Percentiles rank a stretch among this genome's conserved stretches.
Evolutionary conservation across 768 basidiomycete genomes (phyloP).

Genomic region (Rhizopogon roseolus): DNA sequence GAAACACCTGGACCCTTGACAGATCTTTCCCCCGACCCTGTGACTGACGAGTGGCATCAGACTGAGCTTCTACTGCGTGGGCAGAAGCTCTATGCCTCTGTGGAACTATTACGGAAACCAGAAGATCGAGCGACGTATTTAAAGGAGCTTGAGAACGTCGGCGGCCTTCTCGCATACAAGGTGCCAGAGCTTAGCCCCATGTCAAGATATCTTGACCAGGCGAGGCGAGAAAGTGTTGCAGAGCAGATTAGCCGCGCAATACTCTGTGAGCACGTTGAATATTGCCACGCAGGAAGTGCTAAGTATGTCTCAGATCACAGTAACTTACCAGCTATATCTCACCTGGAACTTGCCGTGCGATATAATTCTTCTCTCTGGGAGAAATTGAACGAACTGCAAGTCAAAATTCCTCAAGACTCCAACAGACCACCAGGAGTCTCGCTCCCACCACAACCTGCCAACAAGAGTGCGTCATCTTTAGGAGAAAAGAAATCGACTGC

Average conservation of each 20-base stretch:
- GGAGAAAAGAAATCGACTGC: constrained; percentile 29
- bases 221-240: constrained; percentile 75
- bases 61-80: constrained; percentile 48
- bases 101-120: constrained; percentile 48
- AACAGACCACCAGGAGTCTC: constrained; percentile 38
- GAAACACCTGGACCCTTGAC: constrained; percentile 5
- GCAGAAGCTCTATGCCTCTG: constrained; percentile 64
- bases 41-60: constrained; percentile 36
- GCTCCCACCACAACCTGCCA: constrained; percentile 33
- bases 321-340: constrained; percentile 48
- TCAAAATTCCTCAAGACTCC: constrained; percentile 35
- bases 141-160: constrained; percentile 70
- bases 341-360: constrained; percentile 59
- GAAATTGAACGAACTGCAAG: constrained; percentile 44
- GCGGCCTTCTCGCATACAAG: constrained; percentile 78
- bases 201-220: constrained; percentile 69
- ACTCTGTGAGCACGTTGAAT: constrained; percentile 50
- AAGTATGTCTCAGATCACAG: constrained; percentile 40
- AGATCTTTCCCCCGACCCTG: constrained; percentile 18
- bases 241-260: constrained; percentile 88
- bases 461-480: constrained; percentile 14
- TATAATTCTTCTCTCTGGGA: constrained; percentile 63
- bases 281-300: background rate
- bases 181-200: constrained; percentile 75
- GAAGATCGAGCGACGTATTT: constrained; percentile 57